These are phyloP conservation scores for Acephala macrosclerotiorum DNA, from an alignment of 2,329 filamentous ascomycete genomes.

Conservation along the genomic window DNA sequence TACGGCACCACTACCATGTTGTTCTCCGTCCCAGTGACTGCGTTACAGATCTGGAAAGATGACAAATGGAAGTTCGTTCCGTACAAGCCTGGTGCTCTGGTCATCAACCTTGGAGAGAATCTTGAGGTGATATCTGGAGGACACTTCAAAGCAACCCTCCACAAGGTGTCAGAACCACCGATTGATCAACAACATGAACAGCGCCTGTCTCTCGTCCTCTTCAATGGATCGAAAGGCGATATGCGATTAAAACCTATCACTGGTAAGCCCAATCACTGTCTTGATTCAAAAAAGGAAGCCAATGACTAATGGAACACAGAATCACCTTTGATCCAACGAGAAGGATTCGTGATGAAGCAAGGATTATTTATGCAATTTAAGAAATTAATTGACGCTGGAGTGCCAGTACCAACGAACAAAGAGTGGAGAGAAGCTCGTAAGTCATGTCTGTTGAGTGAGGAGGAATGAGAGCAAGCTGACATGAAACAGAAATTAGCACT, in stretches of 20 bases:
- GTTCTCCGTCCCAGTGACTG: conserved; percentile 55
- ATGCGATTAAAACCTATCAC: conserved; percentile 51
- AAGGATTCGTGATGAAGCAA: conserved; percentile 53
- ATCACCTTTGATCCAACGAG: conserved; percentile 49
- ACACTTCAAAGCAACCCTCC: conserved; percentile 54
- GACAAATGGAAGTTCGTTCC: conserved; percentile 55
- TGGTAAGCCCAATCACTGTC: conserved; percentile 18
- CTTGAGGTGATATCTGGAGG: conserved; percentile 53
- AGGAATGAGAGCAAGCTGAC: conserved; percentile 12
- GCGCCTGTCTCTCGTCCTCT: conserved; percentile 52
- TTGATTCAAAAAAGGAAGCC: no score
- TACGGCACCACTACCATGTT: conserved; percentile 55
- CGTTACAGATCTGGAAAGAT: conserved; percentile 54
- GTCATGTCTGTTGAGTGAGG: conserved; percentile 8
- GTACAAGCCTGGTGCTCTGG: conserved; percentile 52
- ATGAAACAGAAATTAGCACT: conserved; percentile 28
- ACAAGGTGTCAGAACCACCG: conserved; percentile 52
- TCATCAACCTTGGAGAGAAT: conserved; percentile 55
- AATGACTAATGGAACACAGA: conserved; percentile 30
- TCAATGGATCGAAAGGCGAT: conserved; percentile 55
- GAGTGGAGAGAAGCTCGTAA: conserved; percentile 53
- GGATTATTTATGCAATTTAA: conserved; percentile 56
- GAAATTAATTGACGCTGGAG: conserved; percentile 48
- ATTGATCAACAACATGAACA: conserved; percentile 49
- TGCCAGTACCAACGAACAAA: conserved; percentile 39